Base-by-base conservation (phyloP, 441 rosid species). In the Corymbia calophylla region DNA sequence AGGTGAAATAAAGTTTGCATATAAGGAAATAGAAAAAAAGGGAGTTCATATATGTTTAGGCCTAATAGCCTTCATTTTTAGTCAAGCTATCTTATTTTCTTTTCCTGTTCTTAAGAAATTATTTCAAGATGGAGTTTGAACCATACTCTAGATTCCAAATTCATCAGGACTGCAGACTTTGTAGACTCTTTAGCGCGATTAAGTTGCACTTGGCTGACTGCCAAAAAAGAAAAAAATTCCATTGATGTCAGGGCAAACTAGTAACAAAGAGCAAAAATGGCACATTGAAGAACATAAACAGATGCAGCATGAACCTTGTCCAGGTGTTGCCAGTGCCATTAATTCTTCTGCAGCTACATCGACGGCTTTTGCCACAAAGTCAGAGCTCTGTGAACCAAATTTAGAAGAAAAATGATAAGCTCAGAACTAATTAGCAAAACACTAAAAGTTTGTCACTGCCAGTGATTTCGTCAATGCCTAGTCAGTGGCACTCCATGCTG, bases 131-230 rank as follows among this genome's bases (percentile, higher is more conserved):
- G 55, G 49, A 89, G 32, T n/a, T 58, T 14, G 82, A 87, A 58
- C 55, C 88, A 55, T 91, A 91, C 92, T 47, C 92, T 85, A 44
- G 89, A 91, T 88, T 91, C 92, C 89, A 91, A 70, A 87, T 88
- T 91, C 92, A 91, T 91, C 32, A 91, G 81, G 54, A 91, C 90
- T n/a, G 90, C 90, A 39, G 92, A 89, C 77, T 91, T 91, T 21
- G 90, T 91, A 44, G 90, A 87, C 82, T 89, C 89, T 88, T 91
- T 91, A 53, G 92, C 92, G 21, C 92, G 92, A 77, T 89, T 56
- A 39, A 91, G 92, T 55, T 91, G 87, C 81, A 53, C 44, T 35
- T 55, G 85, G 82, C 84, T 86, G 51, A 91, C 92, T 91, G 88
- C 87, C 55, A 87, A 44, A 5, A 39, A 55, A 44, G 49, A 60